phyloP scores from a whole-genome alignment of 1,284 basidiomycete species.

The Coriolopsis trogii region DNA sequence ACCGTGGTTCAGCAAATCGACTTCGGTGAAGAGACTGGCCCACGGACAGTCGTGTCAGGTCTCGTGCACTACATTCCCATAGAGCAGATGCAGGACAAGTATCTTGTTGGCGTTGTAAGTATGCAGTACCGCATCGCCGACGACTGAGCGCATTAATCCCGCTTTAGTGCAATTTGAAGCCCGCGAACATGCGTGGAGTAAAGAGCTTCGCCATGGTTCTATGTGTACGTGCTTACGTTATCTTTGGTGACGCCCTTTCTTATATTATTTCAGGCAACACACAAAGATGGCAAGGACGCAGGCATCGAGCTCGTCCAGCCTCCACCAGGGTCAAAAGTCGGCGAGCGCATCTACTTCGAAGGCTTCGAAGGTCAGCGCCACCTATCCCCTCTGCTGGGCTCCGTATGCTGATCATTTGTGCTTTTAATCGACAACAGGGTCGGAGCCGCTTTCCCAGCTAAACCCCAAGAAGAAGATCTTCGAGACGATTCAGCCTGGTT shows the following conservation, averaged over 20 bases:
- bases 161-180: constrained; percentile 91
- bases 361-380: constrained; percentile 75
- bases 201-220: constrained; percentile 98
- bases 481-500: constrained; percentile 91
- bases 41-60: constrained; percentile 92
- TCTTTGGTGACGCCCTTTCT: neutral
- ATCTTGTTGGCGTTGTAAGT: constrained; percentile 85
- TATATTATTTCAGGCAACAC: constrained; percentile 66
- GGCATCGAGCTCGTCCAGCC: constrained; percentile 93
- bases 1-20: constrained; percentile 90
- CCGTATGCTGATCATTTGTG: neutral
- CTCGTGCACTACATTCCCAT: constrained; percentile 94
- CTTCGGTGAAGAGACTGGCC: constrained; percentile 90
- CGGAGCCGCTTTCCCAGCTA: constrained; percentile 76
- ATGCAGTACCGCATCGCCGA: constrained; percentile 15
- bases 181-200: constrained; percentile 93
- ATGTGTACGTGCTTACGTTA: constrained; percentile 55
- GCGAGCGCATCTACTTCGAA: constrained; percentile 93
- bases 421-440: constrained; percentile 46
- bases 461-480: constrained; percentile 99
- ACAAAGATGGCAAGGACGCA: constrained; percentile 85
- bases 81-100: constrained; percentile 87
- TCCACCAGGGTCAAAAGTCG: constrained; percentile 84
- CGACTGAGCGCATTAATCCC: neutral
- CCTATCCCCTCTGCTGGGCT: neutral